phyloP scores from a whole-genome alignment of 148 eudicot genomes.

The Cornus suecica region DNA sequence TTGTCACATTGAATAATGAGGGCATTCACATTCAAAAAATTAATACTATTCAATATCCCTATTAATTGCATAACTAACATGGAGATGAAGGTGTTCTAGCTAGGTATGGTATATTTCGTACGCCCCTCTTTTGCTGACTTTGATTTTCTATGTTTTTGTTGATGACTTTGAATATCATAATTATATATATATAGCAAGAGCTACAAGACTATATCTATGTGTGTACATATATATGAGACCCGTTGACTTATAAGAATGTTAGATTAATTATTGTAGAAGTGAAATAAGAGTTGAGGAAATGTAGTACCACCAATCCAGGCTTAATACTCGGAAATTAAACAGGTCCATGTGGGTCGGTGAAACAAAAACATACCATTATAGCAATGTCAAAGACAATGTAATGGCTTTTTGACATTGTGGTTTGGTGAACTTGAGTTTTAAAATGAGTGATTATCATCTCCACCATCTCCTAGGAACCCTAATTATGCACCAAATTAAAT shows the following conservation, averaged over 20 bases:
- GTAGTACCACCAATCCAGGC: not conserved
- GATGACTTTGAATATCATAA: not conserved
- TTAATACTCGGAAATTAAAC: not conserved
- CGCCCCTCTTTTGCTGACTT: not conserved
- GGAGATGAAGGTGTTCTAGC: not conserved
- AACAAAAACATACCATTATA: too few relatives aligned
- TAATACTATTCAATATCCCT: not conserved
- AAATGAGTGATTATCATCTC: too few relatives aligned
- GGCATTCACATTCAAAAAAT: not conserved
- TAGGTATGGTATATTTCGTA: not conserved
- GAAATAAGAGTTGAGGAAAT: not conserved
- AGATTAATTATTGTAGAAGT: not conserved
- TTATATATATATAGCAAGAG: not conserved
- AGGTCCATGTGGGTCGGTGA: not conserved
- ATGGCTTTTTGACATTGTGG: not conserved
- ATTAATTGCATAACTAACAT: not conserved
- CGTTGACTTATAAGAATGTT: not conserved
- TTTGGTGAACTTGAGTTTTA: too few relatives aligned
- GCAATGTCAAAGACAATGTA: not conserved
- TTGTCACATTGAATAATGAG: too few relatives aligned
- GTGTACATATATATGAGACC: not conserved
- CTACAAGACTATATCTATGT: not conserved
- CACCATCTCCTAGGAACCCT: too few relatives aligned
- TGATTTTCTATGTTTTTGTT: not conserved
- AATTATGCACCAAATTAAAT: too few relatives aligned